Evolutionary conservation across 2,329 filamentous ascomycete species (phyloP).

Genomic region (Aspergillus proliferans): DNA sequence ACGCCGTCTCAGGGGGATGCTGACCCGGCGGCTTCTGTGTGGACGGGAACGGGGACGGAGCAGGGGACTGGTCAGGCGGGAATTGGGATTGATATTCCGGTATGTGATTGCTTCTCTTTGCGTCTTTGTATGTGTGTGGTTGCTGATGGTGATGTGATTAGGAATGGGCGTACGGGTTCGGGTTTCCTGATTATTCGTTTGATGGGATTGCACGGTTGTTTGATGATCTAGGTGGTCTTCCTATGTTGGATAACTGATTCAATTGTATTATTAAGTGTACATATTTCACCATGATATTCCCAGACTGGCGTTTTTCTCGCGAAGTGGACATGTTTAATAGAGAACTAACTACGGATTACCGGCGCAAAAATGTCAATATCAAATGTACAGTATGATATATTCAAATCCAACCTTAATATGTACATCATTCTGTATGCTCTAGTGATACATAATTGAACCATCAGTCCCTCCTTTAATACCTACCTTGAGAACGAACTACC

Average conservation of each 20-base stretch:
- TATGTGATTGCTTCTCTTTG: slow-evolving; percentile 5
- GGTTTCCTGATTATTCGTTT: slow-evolving; percentile 32
- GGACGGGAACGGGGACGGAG: slow-evolving; percentile 2
- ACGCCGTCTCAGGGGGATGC: neutral
- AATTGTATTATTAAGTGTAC: neutral
- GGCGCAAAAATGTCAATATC: no score
- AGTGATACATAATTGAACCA: no score
- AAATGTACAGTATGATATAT: no score
- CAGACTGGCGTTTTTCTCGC: no score
- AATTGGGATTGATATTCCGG: slow-evolving; percentile 24
- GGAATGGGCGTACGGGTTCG: slow-evolving; percentile 32
- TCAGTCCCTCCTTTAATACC: no score
- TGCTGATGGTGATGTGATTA: slow-evolving; percentile 1
- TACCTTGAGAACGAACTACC: no score
- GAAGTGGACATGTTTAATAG: no score
- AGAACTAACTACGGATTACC: no score
- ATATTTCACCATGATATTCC: no score
- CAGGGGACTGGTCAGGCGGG: slow-evolving; percentile 6
- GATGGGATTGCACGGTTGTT: slow-evolving; percentile 30
- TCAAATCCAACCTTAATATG: no score
- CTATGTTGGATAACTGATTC: slow-evolving; percentile 22
- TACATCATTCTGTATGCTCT: no score
- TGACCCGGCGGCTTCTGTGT: neutral
- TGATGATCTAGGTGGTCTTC: slow-evolving; percentile 26
- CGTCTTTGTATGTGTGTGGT: neutral